Conservation (phyloP, 140 eudicot genomes). For the Bidens hawaiensis region DNA sequence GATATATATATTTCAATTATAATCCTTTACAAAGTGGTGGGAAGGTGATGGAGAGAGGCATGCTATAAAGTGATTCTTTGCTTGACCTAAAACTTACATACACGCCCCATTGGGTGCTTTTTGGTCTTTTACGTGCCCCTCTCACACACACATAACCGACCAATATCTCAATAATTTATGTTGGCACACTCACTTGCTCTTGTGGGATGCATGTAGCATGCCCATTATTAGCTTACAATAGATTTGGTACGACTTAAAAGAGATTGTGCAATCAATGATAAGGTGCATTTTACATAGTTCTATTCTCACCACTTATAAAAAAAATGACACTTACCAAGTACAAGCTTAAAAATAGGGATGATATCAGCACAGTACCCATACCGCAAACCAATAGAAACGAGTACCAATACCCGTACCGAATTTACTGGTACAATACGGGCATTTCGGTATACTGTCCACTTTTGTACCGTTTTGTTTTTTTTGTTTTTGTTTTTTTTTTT, state of each 20-base stretch:
- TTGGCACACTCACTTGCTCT: conserved; percentile 22
- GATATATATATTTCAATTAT: not conserved
- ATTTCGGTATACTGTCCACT: too few species aligned
- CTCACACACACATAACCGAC: conserved; percentile 24
- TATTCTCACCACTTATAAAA: too few species aligned
- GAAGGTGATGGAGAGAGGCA: conserved; percentile 18
- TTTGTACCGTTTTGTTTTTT: too few species aligned
- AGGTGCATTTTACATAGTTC: too few species aligned
- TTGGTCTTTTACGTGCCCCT: conserved; percentile 32
- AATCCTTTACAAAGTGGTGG: conserved; percentile 9
- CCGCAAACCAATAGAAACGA: too few species aligned
- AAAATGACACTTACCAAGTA: too few species aligned
- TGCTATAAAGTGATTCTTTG: conserved; percentile 34
- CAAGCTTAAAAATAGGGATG: too few species aligned
- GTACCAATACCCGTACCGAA: too few species aligned
- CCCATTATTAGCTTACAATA: conserved; percentile 15
- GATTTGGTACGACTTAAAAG: conserved; percentile 12
- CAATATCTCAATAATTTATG: conserved; percentile 23
- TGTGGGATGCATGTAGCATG: conserved; percentile 31
- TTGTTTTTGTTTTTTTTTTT: too few species aligned
- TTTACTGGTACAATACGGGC: too few species aligned
- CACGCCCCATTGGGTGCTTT: conserved; percentile 24
- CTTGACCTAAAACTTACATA: conserved; percentile 24
- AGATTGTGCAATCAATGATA: conserved; percentile 1
- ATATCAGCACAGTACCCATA: too few species aligned